These are phyloP conservation scores for Lumnitzera littorea DNA, from an alignment of 345 rosid species.

Conservation along the genomic window DNA sequence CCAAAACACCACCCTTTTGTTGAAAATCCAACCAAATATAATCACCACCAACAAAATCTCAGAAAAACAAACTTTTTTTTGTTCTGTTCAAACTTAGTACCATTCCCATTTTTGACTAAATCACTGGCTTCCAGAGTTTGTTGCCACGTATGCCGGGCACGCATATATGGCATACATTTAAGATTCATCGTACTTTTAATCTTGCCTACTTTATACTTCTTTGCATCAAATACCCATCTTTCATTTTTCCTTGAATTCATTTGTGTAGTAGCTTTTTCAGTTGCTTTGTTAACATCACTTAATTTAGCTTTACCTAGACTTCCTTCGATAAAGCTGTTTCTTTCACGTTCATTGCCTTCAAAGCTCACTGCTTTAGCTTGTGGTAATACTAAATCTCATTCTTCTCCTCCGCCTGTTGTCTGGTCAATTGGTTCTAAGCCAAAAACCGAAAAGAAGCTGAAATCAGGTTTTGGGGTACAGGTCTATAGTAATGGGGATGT, in stretches of 20 bases:
- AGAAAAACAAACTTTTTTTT: conserved; percentile 13
- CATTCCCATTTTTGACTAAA: conserved; percentile 23
- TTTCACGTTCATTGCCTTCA: conserved; percentile 49
- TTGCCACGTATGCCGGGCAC: conserved; percentile 41
- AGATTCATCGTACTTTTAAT: conserved; percentile 45
- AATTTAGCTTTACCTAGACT: conserved; percentile 55
- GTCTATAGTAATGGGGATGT: conserved; percentile 70
- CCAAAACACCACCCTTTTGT: conserved; percentile 22
- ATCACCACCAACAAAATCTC: conserved; percentile 10
- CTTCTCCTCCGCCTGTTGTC: conserved; percentile 44
- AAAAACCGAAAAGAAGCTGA: conserved; percentile 33
- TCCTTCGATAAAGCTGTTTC: conserved; percentile 45
- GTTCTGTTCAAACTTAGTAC: conserved; percentile 16
- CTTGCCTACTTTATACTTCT: conserved; percentile 38
- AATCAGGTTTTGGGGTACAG: conserved; percentile 66
- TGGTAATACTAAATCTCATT: conserved; percentile 6
- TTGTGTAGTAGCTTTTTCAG: conserved; percentile 28
- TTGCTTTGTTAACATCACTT: conserved; percentile 35
- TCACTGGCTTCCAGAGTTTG: conserved; percentile 22
- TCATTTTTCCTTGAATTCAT: conserved; percentile 26
- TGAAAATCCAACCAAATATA: conserved; percentile 2
- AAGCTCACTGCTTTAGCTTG: conserved; percentile 31
- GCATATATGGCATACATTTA: conserved; percentile 46
- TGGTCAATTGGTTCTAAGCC: conserved; percentile 87
- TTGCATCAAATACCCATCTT: conserved; percentile 25